phyloP scores from a whole-genome alignment of 208 protist species.

The Naegleria lovaniensis region DNA sequence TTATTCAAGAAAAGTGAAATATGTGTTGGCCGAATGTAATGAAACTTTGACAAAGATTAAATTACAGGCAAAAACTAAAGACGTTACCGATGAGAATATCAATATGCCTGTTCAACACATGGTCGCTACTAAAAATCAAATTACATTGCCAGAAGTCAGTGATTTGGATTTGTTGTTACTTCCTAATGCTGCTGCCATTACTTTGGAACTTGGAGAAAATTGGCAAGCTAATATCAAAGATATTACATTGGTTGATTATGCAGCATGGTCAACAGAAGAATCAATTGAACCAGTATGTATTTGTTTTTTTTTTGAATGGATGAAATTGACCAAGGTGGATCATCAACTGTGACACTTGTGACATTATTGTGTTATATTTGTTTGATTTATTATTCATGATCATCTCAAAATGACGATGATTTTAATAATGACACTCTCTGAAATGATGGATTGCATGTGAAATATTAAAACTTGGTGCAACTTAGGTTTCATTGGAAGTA shows the following conservation, averaged over 20 bases:
- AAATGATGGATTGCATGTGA: too few species aligned
- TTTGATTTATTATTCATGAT: too few species aligned
- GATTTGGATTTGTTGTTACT: neutral
- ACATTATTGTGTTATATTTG: too few species aligned
- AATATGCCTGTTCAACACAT: neutral
- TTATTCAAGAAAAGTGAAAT: conserved; percentile 56
- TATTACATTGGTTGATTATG: conserved; percentile 17
- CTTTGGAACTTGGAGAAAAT: conserved; percentile 2
- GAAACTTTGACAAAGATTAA: conserved; percentile 62
- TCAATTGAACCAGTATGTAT: neutral
- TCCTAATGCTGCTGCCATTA: neutral
- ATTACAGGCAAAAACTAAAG: conserved; percentile 31
- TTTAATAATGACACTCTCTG: too few species aligned
- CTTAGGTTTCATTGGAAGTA: neutral
- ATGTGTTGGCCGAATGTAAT: conserved; percentile 55
- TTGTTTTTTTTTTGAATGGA: too few species aligned
- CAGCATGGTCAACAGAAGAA: neutral
- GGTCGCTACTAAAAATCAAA: neutral
- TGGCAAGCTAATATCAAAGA: neutral
- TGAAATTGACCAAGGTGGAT: too few species aligned
- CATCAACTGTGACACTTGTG: too few species aligned
- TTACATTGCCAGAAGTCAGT: conserved; percentile 19
- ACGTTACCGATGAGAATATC: conserved; percentile 1
- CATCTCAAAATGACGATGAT: too few species aligned
- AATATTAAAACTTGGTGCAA: too few species aligned